Base-by-base conservation (phyloP, 2,329 filamentous ascomycete genomes). In the Biscogniauxia mediterranea region DNA sequence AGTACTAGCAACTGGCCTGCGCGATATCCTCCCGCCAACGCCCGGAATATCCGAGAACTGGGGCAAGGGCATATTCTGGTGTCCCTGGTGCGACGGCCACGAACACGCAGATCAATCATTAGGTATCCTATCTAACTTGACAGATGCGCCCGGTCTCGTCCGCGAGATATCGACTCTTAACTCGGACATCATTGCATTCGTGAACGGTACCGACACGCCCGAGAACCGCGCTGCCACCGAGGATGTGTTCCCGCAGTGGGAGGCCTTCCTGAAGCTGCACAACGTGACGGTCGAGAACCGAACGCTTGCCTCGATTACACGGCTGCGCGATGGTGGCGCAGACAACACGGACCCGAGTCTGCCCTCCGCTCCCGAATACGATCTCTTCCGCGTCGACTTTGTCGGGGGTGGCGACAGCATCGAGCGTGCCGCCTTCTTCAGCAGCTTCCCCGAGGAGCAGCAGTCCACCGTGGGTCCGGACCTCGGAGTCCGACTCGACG, bases 41-140 rank as follows among this genome's bases (percentile, higher is more conserved):
- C 84, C 85, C 0, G 85, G 86, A 0, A 58, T 88, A 0, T 32
- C 65, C 7, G 81, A 85, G 58, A 81, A 80, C 67, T 88, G 83
- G 80, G 85, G 83, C 55, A 78, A 82, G 61, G 86, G 85, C 5
- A 81, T 88, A 56, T 88, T 76, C 74, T 88, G 85, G 84, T 88
- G 85, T 58, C 84, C 85, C 0, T 88, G 85, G 85, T 88, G 85
- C 64, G 85, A 88, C 68, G 85, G 85, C 13, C 78, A 82, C 64
- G 85, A 88, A 72, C 84, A 88, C 69, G 81, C 80, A 0, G 83
- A 87, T 68, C 84, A 87, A 63, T 61, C 79, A 0, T 77, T 88
- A 1, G 85, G 85, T 1, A 76, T 88, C 38, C 70, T 89, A 0
- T 80, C 77, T 1, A 64, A 75, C 1, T 70, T 87, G 0, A 66